Evolutionary conservation across 495 filamentous ascomycete species (phyloP).

Genomic region (Aspergillus hancockii): DNA sequence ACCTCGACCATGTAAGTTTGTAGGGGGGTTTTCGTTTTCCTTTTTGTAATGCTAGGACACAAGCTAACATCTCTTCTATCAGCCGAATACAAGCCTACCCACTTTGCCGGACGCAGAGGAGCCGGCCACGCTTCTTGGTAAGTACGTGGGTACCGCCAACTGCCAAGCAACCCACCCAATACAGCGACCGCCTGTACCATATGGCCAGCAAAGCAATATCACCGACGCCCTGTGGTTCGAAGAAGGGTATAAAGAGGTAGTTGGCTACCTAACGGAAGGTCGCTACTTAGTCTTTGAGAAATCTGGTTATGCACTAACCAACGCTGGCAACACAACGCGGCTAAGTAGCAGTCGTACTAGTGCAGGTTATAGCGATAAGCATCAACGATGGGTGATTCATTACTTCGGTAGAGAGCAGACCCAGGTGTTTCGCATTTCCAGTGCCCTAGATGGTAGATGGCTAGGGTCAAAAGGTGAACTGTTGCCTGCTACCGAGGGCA

Average conservation of each 20-base stretch:
- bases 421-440: conserved; percentile 47
- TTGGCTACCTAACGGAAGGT: conserved; percentile 55
- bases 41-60: too few relatives aligned
- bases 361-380: conserved; percentile 34
- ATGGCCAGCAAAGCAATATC: conserved; percentile 39
- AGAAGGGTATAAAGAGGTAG: conserved; percentile 52
- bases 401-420: conserved; percentile 39
- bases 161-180: conserved; percentile 40
- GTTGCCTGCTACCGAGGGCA: conserved; percentile 16
- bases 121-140: conserved; percentile 37
- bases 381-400: conserved; percentile 55
- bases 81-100: conserved; percentile 51
- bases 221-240: conserved; percentile 43
- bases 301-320: conserved; percentile 34
- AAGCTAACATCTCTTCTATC: conserved; percentile 7
- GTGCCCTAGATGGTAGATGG: conserved; percentile 49
- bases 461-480: conserved; percentile 31
- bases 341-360: conserved; percentile 35
- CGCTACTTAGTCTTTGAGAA: conserved; percentile 44
- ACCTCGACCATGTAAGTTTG: conserved; percentile 43
- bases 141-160: conserved; percentile 43
- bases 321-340: conserved; percentile 15
- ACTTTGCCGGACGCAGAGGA: conserved; percentile 40
- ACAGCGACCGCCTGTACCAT: conserved; percentile 48
- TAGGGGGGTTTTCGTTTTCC: neutral